Base-by-base conservation (phyloP, 1,139 yeast genomes). In the Pichia sp. region DNA sequence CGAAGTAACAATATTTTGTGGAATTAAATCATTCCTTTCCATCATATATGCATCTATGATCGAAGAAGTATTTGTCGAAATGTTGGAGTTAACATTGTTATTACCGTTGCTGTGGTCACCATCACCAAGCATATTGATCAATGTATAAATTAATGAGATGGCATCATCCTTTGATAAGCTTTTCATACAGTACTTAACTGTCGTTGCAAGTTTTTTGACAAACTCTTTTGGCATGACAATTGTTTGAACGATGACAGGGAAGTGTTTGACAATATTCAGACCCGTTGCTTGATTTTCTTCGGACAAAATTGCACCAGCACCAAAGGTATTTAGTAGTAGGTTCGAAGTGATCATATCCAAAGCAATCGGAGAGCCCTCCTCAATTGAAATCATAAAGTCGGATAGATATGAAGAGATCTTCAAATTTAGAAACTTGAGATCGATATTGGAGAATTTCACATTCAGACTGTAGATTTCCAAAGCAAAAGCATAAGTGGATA, bases 101-200 rank as follows among this genome's bases (percentile, higher is more conserved):
- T 41, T 36, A 40, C 16, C 41, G 17, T 48, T 47, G n/a, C 27
- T 30, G 24, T 46, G 36, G n/a, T 38, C 14, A 5, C 41, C 83
- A 17, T 81, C 81, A 49, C 85, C 79, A 41, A 93, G 72, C 63
- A 87, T 73, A 68, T 93, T 93, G 30, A 89, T 82, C 61, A 92
- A 76, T 0, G 96, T 85, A 68, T 93, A 93, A 55, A 93, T 84
- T 1, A 93, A 81, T n/a, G 96, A 86, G 12, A 91, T 89, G 20
- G 87, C 84, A 0, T 89, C 83, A 68, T 91, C 97, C 65, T 90
- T 95, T 29, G 87, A 75, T 53, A 81, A 68, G 17, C 74, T 74
- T 58, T 73, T 77, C 60, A 77, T 69, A 30, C 80, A 79, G 57
- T 59, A 61, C n/a, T 64, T 60, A 5, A 68, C 54, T 3, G 65